Conservation (phyloP, 1,284 basidiomycete genomes). For the Volvariella surrecta region DNA sequence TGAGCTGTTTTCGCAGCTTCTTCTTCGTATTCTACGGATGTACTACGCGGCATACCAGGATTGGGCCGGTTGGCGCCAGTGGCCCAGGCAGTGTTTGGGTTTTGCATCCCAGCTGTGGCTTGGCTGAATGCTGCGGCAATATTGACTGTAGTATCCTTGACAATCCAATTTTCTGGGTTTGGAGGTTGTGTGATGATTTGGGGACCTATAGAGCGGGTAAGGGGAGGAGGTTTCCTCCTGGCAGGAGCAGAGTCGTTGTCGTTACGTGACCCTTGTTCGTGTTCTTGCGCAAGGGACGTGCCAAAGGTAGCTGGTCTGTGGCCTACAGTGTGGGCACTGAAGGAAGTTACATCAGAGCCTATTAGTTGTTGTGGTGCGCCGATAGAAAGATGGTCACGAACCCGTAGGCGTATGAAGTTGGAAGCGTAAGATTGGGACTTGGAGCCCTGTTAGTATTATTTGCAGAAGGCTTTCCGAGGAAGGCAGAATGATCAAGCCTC, state of each 20-base stretch:
- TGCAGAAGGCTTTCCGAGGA: constrained; percentile 54
- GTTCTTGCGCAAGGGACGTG: constrained; percentile 17
- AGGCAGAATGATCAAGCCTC: constrained; percentile 71
- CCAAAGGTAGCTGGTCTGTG: constrained; percentile 32
- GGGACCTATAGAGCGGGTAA: constrained; percentile 22
- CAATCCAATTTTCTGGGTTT: constrained; percentile 57
- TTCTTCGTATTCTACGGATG: constrained; percentile 71
- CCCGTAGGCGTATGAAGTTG: constrained; percentile 64
- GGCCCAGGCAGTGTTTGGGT: constrained; percentile 57
- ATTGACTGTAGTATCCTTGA: constrained; percentile 78
- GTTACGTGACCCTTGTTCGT: background rate
- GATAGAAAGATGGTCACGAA: constrained; percentile 25
- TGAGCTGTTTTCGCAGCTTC: constrained; percentile 43
- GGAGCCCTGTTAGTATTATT: constrained; percentile 24
- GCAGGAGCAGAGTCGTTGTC: background rate
- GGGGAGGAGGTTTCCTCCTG: constrained; percentile 27
- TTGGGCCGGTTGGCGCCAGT: constrained; percentile 43
- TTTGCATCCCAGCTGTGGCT: constrained; percentile 48
- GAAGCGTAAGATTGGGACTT: constrained; percentile 30
- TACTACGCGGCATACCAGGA: constrained; percentile 50
- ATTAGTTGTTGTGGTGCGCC: constrained; percentile 11
- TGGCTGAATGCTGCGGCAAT: constrained; percentile 74
- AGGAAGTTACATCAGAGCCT: constrained; percentile 16
- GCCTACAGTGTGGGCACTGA: constrained; percentile 40
- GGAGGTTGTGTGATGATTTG: constrained; percentile 33